These are phyloP conservation scores for Lentinula sp. DNA, from an alignment of 768 basidiomycete species.

Conservation along the genomic window DNA sequence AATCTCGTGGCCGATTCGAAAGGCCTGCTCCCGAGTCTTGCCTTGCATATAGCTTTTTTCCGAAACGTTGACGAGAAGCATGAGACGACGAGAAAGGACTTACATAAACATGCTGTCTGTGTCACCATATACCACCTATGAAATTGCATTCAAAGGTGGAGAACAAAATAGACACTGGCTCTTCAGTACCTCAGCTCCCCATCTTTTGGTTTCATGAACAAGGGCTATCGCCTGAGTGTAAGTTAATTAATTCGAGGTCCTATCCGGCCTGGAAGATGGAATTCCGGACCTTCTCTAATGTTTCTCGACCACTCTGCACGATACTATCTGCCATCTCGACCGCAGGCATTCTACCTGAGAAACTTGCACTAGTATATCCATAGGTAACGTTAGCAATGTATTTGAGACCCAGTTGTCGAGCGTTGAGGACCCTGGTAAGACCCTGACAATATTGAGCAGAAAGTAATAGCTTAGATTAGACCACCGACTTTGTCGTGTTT, in stretches of 20 bases:
- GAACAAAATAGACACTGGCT: not conserved
- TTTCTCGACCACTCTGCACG: conserved; percentile 94
- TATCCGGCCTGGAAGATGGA: not conserved
- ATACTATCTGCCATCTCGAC: conserved; percentile 98
- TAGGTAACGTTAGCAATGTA: conserved; percentile 94
- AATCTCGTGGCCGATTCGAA: conserved; percentile 89
- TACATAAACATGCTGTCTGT: conserved; percentile 92
- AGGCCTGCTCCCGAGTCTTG: conserved; percentile 89
- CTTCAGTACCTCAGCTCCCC: conserved; percentile 63
- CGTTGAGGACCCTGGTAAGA: conserved; percentile 72
- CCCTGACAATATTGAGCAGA: conserved; percentile 37
- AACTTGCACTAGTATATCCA: conserved; percentile 92
- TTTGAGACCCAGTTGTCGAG: conserved; percentile 89
- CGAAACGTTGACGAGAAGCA: not conserved
- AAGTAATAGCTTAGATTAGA: not conserved
- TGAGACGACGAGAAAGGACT: conserved; percentile 6
- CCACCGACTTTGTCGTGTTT: conserved; percentile 63
- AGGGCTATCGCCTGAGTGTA: conserved; percentile 65
- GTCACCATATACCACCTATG: conserved; percentile 89
- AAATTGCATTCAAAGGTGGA: not conserved
- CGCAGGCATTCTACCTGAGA: conserved; percentile 95
- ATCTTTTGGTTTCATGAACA: conserved; percentile 72
- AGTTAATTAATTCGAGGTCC: not conserved
- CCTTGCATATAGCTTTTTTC: conserved; percentile 67
- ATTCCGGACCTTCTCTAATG: conserved; percentile 74